Conservation (phyloP, 2,329 filamentous ascomycete genomes). For the Fusarium solani-melongenae region DNA sequence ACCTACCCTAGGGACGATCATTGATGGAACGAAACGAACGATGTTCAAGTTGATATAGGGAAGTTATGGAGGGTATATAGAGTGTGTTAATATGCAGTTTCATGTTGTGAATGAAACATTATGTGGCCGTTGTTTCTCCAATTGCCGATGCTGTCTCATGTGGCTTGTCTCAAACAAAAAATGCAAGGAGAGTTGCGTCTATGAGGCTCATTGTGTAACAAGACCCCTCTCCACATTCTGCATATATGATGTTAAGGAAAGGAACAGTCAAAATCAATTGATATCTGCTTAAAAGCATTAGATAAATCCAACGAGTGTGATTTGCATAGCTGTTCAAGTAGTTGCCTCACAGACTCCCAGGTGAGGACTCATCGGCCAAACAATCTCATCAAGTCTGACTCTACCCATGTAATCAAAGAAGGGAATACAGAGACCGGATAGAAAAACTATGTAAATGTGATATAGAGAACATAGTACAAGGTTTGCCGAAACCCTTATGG, state of each 20-base stretch:
- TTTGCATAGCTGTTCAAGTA: no score
- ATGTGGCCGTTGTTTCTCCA: background rate
- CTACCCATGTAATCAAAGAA: no score
- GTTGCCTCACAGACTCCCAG: background rate
- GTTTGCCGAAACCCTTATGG: background rate
- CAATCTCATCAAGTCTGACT: background rate
- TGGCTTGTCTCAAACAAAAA: background rate
- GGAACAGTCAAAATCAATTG: accelerated
- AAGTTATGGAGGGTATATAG: background rate
- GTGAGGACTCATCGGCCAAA: background rate
- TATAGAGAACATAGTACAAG: background rate
- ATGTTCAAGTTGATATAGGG: background rate
- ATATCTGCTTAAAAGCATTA: background rate
- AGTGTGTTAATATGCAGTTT: background rate
- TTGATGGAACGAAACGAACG: background rate
- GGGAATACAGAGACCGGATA: background rate
- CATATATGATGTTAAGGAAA: no score
- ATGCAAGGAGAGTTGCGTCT: background rate
- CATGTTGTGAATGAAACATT: background rate
- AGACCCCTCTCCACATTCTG: background rate
- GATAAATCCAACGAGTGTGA: background rate
- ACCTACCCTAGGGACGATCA: background rate
- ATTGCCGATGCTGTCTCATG: background rate
- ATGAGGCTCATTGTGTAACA: background rate
- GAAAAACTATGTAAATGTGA: background rate